Evolutionary conservation across 208 protist genomes (phyloP), one percentile per base, ranked within the genome.

Genomic region (Acanthamoeba healyi): DNA sequence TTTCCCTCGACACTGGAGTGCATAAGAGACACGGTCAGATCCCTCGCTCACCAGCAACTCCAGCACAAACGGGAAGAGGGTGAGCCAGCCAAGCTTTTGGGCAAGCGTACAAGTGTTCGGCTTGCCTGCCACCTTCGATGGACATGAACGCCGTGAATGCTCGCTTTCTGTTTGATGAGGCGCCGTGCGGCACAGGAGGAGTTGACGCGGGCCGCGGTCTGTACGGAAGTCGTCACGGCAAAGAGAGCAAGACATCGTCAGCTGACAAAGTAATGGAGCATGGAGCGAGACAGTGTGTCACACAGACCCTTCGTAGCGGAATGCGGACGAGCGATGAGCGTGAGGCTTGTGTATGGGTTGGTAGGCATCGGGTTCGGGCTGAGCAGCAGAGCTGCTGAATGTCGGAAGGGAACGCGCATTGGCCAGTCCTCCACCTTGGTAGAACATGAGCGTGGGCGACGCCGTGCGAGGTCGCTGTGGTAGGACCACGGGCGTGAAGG

Each of bases 331-430:
- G 44, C 81, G 81, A 4, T 88, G 81, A 42, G 81, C 81, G 32
- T 65, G 54, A 36, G 81, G 81, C 40, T 88, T 88, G 81, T 61
- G 81, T 15, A 88, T 88, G 46, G 81, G 81, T n/a, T 88, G 81
- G 54, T 61, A 88, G 44, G 81, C 54, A n/a, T 88, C 81, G 29
- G 81, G 81, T 26, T 88, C 81, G 4, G 81, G 81, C 14, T 61
- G 81, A 24, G 54, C 40, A 10, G 81, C 81, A 10, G 44, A 42
- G 81, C 54, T 36, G 54, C 49, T 65, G 54, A 88, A 88, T 10
- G 44, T 88, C 40, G 81, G 81, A 12, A 65, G 46, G 10, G 81
- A 63, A 26, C 81, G 81, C 4, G 36, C 10, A 5, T 42, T 29
- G n/a, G 81, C 81, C 7, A 88, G 81, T 5, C 81, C 81, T 10